Percentiles rank a stretch among this genome's conserved stretches.
phyloP scores from a whole-genome alignment of 2,329 filamentous ascomycete genomes.

The Exophiala phaeomuriformis region DNA sequence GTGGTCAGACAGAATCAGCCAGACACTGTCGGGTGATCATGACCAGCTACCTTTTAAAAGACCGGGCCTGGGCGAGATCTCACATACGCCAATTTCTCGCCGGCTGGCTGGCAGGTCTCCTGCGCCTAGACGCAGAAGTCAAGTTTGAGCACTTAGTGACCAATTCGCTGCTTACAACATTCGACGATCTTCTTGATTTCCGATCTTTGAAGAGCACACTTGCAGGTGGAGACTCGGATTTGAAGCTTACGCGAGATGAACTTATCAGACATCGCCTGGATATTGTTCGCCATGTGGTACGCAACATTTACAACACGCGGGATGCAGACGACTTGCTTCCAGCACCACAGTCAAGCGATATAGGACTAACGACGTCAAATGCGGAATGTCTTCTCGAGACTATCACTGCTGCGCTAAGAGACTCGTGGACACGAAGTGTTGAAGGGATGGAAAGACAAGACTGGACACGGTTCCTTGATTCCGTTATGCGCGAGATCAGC shows the following conservation, averaged over 20 bases:
- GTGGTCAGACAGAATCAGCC: constrained; percentile 1
- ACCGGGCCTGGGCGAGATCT: constrained; percentile 2
- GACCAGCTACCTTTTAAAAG: constrained; percentile 13
- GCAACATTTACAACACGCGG: constrained; percentile 9
- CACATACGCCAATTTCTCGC: constrained; percentile 12
- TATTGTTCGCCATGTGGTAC: constrained; percentile 18
- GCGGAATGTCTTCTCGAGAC: constrained; percentile 9
- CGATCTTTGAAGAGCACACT: constrained; percentile 6
- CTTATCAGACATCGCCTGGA: constrained; percentile 13
- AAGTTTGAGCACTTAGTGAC: constrained; percentile 19
- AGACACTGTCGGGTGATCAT: constrained; percentile 18
- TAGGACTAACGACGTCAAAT: constrained; percentile 3
- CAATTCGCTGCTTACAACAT: constrained; percentile 10
- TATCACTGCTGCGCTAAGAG: constrained; percentile 13
- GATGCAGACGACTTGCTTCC: neutral
- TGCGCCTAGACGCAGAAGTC: constrained; percentile 5
- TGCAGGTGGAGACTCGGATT: neutral
- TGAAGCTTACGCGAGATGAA: constrained; percentile 5
- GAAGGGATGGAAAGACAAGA: constrained; percentile 1
- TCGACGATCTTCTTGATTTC: constrained; percentile 10
- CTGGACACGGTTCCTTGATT: constrained; percentile 15
- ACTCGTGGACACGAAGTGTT: constrained; percentile 6
- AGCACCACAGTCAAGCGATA: neutral
- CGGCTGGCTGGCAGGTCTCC: constrained; percentile 11
- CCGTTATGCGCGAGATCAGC: constrained; percentile 14